Conservation (phyloP, 1,284 basidiomycete species). For the Coniferiporia weirii region DNA sequence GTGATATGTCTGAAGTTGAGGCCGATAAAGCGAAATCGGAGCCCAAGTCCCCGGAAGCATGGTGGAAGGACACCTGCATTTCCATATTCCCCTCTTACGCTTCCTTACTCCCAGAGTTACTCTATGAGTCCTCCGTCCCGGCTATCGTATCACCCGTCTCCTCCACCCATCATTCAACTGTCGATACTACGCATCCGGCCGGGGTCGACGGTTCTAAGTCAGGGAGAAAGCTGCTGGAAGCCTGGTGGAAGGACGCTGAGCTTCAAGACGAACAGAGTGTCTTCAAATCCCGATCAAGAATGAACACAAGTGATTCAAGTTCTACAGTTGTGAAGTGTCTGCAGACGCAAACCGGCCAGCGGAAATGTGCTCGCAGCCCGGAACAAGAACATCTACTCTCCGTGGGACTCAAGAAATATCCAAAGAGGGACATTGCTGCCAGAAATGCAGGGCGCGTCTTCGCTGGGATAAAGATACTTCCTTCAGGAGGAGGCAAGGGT, state of each 20-base stretch:
- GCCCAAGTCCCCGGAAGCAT: neutral
- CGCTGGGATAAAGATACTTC: constrained; percentile 37
- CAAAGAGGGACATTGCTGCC: neutral
- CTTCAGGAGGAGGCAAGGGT: too few relatives aligned
- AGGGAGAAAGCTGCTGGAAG: too few relatives aligned
- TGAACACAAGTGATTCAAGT: neutral
- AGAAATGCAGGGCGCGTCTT: neutral
- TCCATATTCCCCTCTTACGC: neutral
- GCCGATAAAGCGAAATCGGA: neutral
- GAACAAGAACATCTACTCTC: neutral
- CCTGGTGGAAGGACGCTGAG: neutral
- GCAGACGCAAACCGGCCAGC: neutral
- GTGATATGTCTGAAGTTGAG: neutral
- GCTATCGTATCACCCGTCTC: too few relatives aligned
- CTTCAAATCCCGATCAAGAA: neutral
- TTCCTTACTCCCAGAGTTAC: neutral
- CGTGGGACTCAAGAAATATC: neutral
- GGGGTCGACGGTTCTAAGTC: too few relatives aligned
- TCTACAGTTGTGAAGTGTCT: neutral
- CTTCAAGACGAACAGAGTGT: neutral
- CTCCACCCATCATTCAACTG: too few relatives aligned
- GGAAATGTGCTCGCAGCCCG: neutral
- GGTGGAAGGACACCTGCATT: neutral
- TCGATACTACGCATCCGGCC: too few relatives aligned
- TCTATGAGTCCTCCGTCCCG: neutral